These are phyloP conservation scores for Hirsutella minnesotensis DNA, from an alignment of 2,329 filamentous ascomycete species.

Conservation along the genomic window DNA sequence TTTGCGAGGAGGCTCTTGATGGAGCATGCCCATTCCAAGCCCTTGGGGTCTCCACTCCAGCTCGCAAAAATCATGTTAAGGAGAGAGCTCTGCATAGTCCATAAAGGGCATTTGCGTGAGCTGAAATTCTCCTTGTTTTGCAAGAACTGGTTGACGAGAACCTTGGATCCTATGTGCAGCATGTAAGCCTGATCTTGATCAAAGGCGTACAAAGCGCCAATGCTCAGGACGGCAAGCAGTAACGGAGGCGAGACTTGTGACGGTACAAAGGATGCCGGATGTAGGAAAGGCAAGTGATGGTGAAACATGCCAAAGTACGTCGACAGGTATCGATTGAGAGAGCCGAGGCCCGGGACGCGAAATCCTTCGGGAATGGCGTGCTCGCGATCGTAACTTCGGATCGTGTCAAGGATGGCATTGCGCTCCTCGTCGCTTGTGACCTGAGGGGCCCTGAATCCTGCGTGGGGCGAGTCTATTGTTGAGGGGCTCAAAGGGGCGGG, in stretches of 20 bases:
- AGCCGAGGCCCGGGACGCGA: conserved; percentile 67
- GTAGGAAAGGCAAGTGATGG: conserved; percentile 89
- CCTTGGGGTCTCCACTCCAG: conserved; percentile 97
- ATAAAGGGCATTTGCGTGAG: conserved; percentile 90
- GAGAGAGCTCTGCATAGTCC: conserved; percentile 95
- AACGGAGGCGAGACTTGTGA: conserved; percentile 70
- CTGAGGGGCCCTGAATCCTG: conserved; percentile 62
- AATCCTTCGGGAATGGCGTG: conserved; percentile 79
- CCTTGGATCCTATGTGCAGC: conserved; percentile 94
- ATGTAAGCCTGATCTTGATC: conserved; percentile 96
- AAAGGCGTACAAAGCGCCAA: conserved; percentile 92
- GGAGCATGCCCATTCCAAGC: conserved; percentile 95
- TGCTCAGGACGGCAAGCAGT: conserved; percentile 81
- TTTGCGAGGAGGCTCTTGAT: conserved; percentile 97
- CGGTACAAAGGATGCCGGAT: conserved; percentile 81
- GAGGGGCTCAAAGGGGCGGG: conserved; percentile 65
- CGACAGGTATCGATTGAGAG: conserved; percentile 82
- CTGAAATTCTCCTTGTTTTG: conserved; percentile 99
- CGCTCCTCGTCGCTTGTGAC: conserved; percentile 77
- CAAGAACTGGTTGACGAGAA: conserved; percentile 90
- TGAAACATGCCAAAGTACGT: conserved; percentile 98
- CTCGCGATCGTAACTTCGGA: conserved; percentile 69
- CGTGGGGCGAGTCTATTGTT: conserved; percentile 54
- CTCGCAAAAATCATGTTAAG: conserved; percentile 98
- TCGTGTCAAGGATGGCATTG: conserved; percentile 73